Evolutionary conservation across 805 yeast species (phyloP).

Genomic region (Kuraishia floccosa): DNA sequence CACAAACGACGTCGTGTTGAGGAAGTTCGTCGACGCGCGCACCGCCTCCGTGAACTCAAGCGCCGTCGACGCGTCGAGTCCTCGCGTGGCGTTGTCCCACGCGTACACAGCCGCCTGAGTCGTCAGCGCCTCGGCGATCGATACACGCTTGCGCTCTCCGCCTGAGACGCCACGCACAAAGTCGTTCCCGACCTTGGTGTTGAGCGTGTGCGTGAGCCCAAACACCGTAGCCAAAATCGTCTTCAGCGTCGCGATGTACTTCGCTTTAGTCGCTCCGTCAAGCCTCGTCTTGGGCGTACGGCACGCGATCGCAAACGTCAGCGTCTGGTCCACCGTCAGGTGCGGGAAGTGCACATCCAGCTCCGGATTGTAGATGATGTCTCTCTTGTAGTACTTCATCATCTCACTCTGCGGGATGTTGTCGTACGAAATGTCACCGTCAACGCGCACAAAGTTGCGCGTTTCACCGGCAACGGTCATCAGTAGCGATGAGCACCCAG

Average conservation of each 20-base stretch:
- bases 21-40: conserved; percentile 43
- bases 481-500: conserved; percentile 64
- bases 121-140: conserved; percentile 68
- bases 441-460: no score
- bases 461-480: conserved; percentile 50
- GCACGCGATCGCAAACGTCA: conserved; percentile 58
- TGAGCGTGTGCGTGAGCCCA: conserved; percentile 47
- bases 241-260: conserved; percentile 31
- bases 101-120: conserved; percentile 53
- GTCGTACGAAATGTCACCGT: conserved; percentile 50
- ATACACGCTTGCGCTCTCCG: conserved; percentile 79
- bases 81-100: conserved; percentile 82
- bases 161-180: conserved; percentile 60
- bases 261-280: conserved; percentile 30
- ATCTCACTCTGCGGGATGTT: conserved; percentile 50
- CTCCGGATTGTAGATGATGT: conserved; percentile 46
- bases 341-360: conserved; percentile 70
- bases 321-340: conserved; percentile 63
- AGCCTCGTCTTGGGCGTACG: conserved; percentile 52
- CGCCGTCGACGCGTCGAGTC: conserved; percentile 79
- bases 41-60: conserved; percentile 61
- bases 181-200: conserved; percentile 34
- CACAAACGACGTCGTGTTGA: conserved; percentile 37
- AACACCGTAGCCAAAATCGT: conserved; percentile 32
- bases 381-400: conserved; percentile 45